Evolutionary conservation across 345 rosid genomes (phyloP).

Genomic region (Iberis pinnata): DNA sequence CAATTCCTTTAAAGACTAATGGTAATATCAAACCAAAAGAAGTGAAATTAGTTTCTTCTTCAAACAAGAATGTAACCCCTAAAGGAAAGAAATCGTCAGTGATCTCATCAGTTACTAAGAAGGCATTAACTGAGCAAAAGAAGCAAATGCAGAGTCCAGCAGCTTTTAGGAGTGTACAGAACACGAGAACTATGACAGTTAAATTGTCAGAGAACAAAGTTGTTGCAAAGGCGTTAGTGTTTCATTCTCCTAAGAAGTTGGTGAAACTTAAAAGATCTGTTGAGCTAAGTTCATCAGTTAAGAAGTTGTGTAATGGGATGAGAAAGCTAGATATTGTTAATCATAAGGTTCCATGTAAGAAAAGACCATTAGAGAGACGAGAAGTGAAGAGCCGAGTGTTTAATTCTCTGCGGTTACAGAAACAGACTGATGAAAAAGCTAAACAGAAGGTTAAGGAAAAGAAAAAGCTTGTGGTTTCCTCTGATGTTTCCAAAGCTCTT

Average conservation of each 20-base stretch:
- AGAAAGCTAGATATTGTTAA: conserved; percentile 58
- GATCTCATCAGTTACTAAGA: conserved; percentile 20
- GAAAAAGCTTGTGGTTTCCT: conserved; percentile 9
- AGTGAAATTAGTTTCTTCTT: conserved; percentile 25
- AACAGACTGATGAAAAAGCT: conserved; percentile 28
- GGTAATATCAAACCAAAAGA: conserved; percentile 26
- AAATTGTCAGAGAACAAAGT: conserved; percentile 36
- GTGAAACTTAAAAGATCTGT: conserved; percentile 45
- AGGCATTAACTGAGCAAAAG: conserved; percentile 56
- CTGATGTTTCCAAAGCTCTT: conserved; percentile 2
- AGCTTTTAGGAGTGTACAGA: conserved; percentile 55
- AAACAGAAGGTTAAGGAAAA: conserved; percentile 30
- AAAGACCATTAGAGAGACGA: conserved; percentile 44
- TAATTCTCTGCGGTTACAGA: conserved; percentile 46
- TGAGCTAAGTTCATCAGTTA: conserved; percentile 43
- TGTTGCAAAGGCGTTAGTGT: conserved; percentile 57
- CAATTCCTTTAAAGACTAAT: conserved; percentile 49
- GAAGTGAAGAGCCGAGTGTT: conserved; percentile 90
- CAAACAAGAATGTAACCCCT: conserved; percentile 39
- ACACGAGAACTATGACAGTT: conserved; percentile 35
- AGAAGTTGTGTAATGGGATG: conserved; percentile 50
- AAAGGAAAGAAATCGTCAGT: conserved; percentile 28
- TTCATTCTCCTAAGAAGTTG: conserved; percentile 73
- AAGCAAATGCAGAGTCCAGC: conserved; percentile 40
- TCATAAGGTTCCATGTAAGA: conserved; percentile 30